These are phyloP conservation scores for Talaromyces sp. DNA, from an alignment of 2,329 filamentous ascomycete genomes.

Conservation along the genomic window DNA sequence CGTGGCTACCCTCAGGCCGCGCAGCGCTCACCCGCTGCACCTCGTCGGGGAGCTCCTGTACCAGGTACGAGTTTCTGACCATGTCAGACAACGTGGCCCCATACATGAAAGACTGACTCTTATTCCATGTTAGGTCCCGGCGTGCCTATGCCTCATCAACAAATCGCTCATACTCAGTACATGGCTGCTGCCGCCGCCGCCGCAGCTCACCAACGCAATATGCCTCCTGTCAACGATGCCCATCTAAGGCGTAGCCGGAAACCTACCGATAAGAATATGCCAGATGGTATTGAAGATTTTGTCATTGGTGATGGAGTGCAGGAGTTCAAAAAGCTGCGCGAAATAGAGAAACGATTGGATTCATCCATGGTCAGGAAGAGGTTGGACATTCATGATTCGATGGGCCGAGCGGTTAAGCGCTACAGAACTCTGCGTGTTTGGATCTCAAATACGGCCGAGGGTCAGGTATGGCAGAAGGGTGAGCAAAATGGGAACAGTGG, in stretches of 20 bases:
- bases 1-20: constrained; percentile 37
- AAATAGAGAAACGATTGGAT: constrained; percentile 82
- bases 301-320: constrained; percentile 75
- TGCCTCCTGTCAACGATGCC: constrained; percentile 35
- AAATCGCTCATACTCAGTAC: constrained; percentile 36
- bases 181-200: constrained; percentile 22
- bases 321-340: constrained; percentile 77
- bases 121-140: constrained; percentile 21
- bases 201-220: constrained; percentile 27
- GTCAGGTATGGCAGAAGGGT: constrained; percentile 88
- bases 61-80: constrained; percentile 29
- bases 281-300: constrained; percentile 79
- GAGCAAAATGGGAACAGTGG: constrained; percentile 67
- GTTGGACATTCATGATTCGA: constrained; percentile 79
- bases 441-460: constrained; percentile 91
- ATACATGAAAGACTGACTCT: background rate
- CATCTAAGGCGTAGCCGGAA: constrained; percentile 78
- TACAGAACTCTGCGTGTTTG: constrained; percentile 84
- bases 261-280: constrained; percentile 91
- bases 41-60: constrained; percentile 35
- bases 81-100: constrained; percentile 10
- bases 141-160: constrained; percentile 35
- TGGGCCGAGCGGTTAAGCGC: constrained; percentile 69
- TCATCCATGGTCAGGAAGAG: constrained; percentile 91
- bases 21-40: constrained; percentile 39